Evolutionary conservation across 2,329 filamentous ascomycete species (phyloP).

Genomic region (Pyrenophora teres): DNA sequence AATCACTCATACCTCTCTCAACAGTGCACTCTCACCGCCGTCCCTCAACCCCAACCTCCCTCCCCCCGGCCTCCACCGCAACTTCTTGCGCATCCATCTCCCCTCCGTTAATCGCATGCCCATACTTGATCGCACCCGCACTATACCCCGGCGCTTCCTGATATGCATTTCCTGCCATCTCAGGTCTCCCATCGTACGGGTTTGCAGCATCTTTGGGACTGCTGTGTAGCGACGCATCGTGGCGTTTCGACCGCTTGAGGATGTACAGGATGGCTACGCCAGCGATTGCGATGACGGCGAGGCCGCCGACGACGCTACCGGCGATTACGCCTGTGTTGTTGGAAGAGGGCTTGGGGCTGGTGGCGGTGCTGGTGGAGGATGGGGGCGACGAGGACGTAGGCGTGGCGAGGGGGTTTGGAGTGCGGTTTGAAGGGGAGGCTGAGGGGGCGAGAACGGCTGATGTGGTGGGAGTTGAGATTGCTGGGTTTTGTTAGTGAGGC

Average conservation of each 20-base stretch:
- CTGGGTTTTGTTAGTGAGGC: not conserved
- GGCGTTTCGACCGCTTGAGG: conserved; percentile 5
- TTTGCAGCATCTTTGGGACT: not conserved
- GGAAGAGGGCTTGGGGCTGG: no score
- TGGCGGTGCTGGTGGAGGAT: not conserved
- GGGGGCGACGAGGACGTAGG: not conserved
- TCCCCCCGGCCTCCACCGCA: not conserved
- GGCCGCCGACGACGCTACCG: not conserved
- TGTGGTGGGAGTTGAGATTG: not conserved
- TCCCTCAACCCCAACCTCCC: not conserved
- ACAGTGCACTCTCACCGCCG: no score
- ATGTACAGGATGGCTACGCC: conserved; percentile 2
- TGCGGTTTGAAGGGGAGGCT: not conserved
- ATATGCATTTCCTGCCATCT: not conserved
- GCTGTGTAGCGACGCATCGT: not conserved
- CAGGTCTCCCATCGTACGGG: not conserved
- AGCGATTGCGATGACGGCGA: conserved; percentile 6
- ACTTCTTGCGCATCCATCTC: conserved; percentile 1
- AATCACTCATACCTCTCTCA: no score
- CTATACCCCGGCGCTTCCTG: not conserved
- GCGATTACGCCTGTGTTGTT: not conserved
- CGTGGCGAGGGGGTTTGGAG: not conserved
- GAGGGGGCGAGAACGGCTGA: not conserved
- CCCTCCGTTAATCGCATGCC: not conserved
- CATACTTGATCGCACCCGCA: not conserved